Base-by-base conservation (phyloP, 108 stramenopile genomes). In the Schizochytrium sp. region DNA sequence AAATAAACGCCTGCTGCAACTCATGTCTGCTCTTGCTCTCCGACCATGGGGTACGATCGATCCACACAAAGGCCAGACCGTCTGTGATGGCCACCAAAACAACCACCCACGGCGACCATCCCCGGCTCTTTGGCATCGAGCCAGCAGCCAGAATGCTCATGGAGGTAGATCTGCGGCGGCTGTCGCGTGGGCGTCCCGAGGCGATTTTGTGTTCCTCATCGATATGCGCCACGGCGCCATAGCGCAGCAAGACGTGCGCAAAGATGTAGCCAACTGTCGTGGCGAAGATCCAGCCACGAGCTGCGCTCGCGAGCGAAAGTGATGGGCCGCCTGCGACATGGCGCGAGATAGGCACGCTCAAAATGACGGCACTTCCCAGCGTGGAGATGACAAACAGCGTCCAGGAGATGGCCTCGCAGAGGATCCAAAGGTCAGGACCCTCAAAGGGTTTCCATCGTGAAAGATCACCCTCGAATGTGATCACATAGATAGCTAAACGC, bases 361-460 rank as follows among this genome's bases (percentile, higher is more conserved):
- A 34, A 23, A 83, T 83, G 45, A 83, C 51, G 23, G 51, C 51
- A 1, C 51, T 83, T 53, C 48, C 76, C 6, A 83, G 76, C 51
- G 51, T 4, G 23, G 76, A 83, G 51, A 34, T 4, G 45, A 47
- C 51, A 2, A 83, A 83, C 12, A 83, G 51, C 25, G 76, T 83
- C 76, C 76, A 83, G 14, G 76, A 83, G 23, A 83, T 83, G 51
- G 76, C 76, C 51, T 83, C 76, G 76, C 76, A 83, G 16, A 83
- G 51, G 28, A 83, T 53, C 48, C 45, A 83, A 0, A 83, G n/a
- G 51, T 83, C 76, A 12, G 76, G 76, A 12, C 76, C 76, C 76
- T 83, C 48, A 23, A 83, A 83, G 28, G 76, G 76, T 25, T 45
- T 21, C 76, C 76, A 83, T 6, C n/a, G 12, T 0, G 23, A 12